Evolutionary conservation across 2,329 filamentous ascomycete genomes (phyloP).

Genomic region (Plenodomus lindquistii): DNA sequence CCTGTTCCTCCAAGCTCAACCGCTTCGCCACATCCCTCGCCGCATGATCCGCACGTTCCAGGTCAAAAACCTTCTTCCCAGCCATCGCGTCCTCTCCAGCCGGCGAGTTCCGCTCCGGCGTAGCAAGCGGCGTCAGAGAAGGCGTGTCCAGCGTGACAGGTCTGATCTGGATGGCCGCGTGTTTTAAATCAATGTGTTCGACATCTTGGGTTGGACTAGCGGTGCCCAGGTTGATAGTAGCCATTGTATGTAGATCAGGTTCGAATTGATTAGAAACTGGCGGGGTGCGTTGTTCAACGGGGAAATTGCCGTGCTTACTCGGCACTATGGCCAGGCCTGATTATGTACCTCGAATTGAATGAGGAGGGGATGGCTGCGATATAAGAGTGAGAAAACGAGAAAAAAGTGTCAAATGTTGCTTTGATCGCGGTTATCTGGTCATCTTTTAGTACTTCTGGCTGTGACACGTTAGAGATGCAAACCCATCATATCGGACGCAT

Average conservation of each 20-base stretch:
- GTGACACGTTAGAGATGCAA: conserved; percentile 17
- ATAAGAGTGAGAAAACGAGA: conserved; percentile 13
- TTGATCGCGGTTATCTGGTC: conserved; percentile 36
- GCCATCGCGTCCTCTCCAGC: conserved; percentile 34
- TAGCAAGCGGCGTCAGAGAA: conserved; percentile 32
- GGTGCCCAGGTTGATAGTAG: conserved; percentile 33
- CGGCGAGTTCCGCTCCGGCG: conserved; percentile 30
- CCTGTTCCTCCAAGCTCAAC: conserved; percentile 46
- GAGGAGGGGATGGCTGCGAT: neutral
- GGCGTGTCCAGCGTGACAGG: conserved; percentile 31
- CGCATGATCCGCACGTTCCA: conserved; percentile 38
- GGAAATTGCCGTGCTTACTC: conserved; percentile 31
- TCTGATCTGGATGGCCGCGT: conserved; percentile 34
- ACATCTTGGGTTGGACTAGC: conserved; percentile 31
- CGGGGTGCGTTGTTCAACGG: conserved; percentile 29
- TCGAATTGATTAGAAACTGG: conserved; percentile 13
- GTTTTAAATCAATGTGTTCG: conserved; percentile 37
- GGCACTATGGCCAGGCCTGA: conserved; percentile 22
- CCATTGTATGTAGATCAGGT: conserved; percentile 35
- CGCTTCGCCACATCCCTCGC: conserved; percentile 41
- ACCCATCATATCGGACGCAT: conserved; percentile 34
- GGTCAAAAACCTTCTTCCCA: conserved; percentile 38
- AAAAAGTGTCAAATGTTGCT: conserved; percentile 10
- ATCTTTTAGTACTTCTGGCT: conserved; percentile 43
- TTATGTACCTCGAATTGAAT: neutral